Conservation (phyloP, 2,329 filamentous ascomycete species). For the Xylariaceae sp. region DNA sequence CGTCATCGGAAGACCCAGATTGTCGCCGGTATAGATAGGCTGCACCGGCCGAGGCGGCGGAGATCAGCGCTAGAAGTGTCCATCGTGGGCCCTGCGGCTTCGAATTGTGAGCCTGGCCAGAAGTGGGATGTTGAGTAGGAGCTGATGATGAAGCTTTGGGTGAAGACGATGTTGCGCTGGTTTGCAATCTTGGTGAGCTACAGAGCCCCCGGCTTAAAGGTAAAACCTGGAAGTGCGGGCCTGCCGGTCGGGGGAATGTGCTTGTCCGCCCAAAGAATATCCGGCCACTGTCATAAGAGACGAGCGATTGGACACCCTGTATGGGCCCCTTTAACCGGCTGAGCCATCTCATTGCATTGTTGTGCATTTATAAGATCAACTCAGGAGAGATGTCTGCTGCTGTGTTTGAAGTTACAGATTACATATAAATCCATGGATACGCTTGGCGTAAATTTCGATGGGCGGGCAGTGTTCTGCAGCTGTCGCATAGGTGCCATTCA, state of each 20-base stretch:
- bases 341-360: conserved; percentile 29
- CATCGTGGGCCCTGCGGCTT: conserved; percentile 12
- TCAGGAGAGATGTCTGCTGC: not conserved
- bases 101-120: not conserved
- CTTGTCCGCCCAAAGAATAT: not conserved
- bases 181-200: not conserved
- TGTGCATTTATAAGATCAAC: conserved; percentile 18
- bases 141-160: not conserved
- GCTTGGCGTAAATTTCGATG: too few relatives aligned
- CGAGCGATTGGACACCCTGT: not conserved
- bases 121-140: not conserved
- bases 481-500: too few relatives aligned
- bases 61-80: conserved; percentile 19
- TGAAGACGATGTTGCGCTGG: not conserved
- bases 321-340: conserved; percentile 6
- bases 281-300: not conserved
- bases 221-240: not conserved
- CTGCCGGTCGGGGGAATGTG: not conserved
- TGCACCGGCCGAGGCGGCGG: conserved; percentile 15
- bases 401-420: too few relatives aligned
- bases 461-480: too few relatives aligned
- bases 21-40: conserved; percentile 13
- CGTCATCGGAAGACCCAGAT: conserved; percentile 13
- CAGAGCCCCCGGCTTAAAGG: not conserved
- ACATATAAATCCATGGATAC: too few relatives aligned